phyloP scores from a whole-genome alignment of 176 grass and related monocot genomes.

The Bothriochloa decipiens region DNA sequence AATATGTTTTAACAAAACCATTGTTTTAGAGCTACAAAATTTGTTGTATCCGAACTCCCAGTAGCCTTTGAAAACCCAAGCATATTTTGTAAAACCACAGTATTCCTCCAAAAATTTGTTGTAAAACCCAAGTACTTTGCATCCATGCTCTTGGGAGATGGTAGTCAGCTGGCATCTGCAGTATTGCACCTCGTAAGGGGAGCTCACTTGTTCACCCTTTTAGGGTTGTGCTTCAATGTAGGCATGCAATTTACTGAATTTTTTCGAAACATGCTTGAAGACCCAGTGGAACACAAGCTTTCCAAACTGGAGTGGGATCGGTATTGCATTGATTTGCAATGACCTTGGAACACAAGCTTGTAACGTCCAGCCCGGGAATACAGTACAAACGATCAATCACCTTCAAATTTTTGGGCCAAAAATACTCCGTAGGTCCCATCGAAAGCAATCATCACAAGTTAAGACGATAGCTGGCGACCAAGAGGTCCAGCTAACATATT shows the following conservation, averaged over 20 bases:
- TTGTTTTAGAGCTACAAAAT: too few species aligned
- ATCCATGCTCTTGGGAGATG: background rate
- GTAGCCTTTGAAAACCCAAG: background rate
- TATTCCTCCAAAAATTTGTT: too few species aligned
- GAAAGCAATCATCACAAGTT: background rate
- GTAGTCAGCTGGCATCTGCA: background rate
- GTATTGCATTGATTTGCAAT: background rate
- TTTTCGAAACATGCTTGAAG: background rate
- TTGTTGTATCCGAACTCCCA: too few species aligned
- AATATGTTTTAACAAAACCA: background rate
- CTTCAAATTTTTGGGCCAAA: background rate
- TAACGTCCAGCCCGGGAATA: background rate
- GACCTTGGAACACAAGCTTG: background rate
- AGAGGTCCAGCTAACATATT: background rate
- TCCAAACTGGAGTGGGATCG: background rate
- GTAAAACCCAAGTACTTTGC: too few species aligned
- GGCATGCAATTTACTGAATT: background rate
- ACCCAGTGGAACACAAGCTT: background rate
- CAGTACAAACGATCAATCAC: background rate
- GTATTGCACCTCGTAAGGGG: too few species aligned
- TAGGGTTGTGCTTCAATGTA: background rate
- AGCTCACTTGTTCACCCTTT: background rate
- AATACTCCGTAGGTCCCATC: background rate
- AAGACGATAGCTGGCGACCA: background rate
- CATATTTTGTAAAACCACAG: too few species aligned